Base-by-base conservation (phyloP, 2,329 filamentous ascomycete genomes). In the Aspergillus uvarum region DNA sequence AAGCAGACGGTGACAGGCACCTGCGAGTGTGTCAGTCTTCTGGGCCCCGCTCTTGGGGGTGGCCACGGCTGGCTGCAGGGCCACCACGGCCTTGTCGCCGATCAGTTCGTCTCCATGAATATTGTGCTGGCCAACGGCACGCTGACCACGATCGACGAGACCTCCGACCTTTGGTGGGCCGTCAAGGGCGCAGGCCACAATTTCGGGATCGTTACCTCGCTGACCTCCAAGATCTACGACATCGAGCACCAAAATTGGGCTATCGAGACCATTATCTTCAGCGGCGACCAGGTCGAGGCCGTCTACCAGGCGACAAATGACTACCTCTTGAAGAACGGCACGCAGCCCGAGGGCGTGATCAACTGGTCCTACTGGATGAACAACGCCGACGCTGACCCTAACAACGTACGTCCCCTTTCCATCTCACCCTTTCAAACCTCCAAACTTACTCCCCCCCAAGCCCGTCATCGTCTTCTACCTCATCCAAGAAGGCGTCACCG, bases 111-210 rank as follows among this genome's bases (percentile, higher is more conserved):
- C 6, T 81, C 80, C 0, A 71, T 83, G 72, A 78, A 82, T 22
- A 66, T 86, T 1, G 82, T 85, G 0, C 74, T 85, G 0, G 81
- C 82, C 5, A 72, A 83, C 61, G 83, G 84, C 14, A 75, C 68
- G 10, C 54, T 77, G 51, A 60, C 70, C 6, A 79, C 74, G 0
- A 70, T 82, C 1, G 78, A 57, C 68, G 72, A 44, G 11, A 71
- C 73, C 7, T 78, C 79, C 0, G 83, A 86, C 38, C 76, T 87
- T 8, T 86, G 77, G 68, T 87, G 83, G 84, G 84, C 76, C 1
- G 76, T 87, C 64, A 76, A 77, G 52, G 84, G 84, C 4, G 84
- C 83, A 2, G 84, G 83, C 1, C 81, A 85, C 60, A 86, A 86
- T 70, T 86, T 86, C 59, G 84, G 84, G 47, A 79, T 86, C 56